A percentile compares a stretch with the other conserved stretches of the same genome.
These are phyloP conservation scores for Primulina tabacum DNA, from an alignment of 257 asterid species.

Conservation along the genomic window DNA sequence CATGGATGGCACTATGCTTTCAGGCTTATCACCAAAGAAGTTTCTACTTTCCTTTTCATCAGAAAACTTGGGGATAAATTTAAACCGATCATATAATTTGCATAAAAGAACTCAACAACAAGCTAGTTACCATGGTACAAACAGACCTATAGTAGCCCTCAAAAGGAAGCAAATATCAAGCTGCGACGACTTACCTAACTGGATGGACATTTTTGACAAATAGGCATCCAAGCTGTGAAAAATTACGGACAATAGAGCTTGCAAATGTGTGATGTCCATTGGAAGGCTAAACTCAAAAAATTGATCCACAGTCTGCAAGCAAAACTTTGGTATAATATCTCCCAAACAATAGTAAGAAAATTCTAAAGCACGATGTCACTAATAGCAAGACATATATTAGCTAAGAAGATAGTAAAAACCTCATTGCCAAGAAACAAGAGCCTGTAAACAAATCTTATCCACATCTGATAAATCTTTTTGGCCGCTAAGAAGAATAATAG, in stretches of 20 bases:
- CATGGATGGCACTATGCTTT: no score
- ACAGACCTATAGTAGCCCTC: conserved; percentile 1
- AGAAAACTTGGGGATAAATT: neutral
- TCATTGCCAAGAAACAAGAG: conserved; percentile 10
- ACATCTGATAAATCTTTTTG: neutral
- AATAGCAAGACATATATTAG: conserved; percentile 8
- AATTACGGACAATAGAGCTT: conserved; percentile 83
- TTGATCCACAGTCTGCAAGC: conserved; percentile 92
- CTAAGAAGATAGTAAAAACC: conserved; percentile 8
- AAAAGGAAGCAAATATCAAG: conserved; percentile 21
- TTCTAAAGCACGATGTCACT: neutral
- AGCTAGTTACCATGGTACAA: conserved; percentile 8
- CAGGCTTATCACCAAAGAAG: neutral
- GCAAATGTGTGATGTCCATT: conserved; percentile 89
- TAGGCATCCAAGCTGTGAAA: conserved; percentile 91
- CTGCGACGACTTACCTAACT: conserved; percentile 55
- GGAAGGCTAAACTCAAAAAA: conserved; percentile 86
- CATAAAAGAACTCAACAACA: conserved; percentile 17
- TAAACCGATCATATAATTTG: neutral
- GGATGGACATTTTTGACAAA: conserved; percentile 63
- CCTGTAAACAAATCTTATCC: neutral
- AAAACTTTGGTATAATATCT: conserved; percentile 26
- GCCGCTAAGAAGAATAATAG: neutral
- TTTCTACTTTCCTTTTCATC: neutral
- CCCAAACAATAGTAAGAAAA: conserved; percentile 22